Evolutionary conservation across 164 flowering plant genomes (phyloP).

Genomic region (Aristolochia fimbriata): DNA sequence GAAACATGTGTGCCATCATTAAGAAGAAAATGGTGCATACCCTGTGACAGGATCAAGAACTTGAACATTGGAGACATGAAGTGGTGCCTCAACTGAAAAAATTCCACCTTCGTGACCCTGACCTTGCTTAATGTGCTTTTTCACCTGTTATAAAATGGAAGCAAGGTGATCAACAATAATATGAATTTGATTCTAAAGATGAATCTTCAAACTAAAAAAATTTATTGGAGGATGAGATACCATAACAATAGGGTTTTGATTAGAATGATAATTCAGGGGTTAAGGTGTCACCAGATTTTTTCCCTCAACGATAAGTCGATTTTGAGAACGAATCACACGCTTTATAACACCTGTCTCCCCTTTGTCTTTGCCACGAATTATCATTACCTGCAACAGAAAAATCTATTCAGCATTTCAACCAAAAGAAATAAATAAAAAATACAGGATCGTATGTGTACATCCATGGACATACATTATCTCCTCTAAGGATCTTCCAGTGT

Average conservation of each 20-base stretch:
- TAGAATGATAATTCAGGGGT: neutral
- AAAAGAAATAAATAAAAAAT: neutral
- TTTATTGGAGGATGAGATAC: neutral
- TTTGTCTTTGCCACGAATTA: conserved; percentile 83
- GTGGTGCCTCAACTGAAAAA: conserved; percentile 92
- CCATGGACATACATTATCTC: conserved; percentile 55
- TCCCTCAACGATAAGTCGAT: conserved; percentile 91
- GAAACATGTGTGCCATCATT: neutral
- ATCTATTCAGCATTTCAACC: neutral
- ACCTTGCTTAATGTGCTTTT: conserved; percentile 88
- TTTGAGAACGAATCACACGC: conserved; percentile 94
- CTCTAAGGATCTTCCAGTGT: conserved; percentile 78
- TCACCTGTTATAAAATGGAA: conserved; percentile 40
- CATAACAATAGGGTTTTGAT: neutral
- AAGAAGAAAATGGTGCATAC: conserved; percentile 19
- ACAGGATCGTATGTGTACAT: neutral
- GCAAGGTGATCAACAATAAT: no score
- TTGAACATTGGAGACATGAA: conserved; percentile 95
- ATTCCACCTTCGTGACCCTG: conserved; percentile 98
- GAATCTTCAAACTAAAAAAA: neutral
- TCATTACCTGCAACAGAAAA: conserved; percentile 52
- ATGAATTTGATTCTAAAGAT: no score
- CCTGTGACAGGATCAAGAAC: conserved; percentile 77
- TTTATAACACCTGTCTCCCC: conserved; percentile 78
- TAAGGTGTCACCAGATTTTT: conserved; percentile 56